Evolutionary conservation across 2,329 filamentous ascomycete genomes (phyloP).

Genomic region (Alternaria ventricosa): DNA sequence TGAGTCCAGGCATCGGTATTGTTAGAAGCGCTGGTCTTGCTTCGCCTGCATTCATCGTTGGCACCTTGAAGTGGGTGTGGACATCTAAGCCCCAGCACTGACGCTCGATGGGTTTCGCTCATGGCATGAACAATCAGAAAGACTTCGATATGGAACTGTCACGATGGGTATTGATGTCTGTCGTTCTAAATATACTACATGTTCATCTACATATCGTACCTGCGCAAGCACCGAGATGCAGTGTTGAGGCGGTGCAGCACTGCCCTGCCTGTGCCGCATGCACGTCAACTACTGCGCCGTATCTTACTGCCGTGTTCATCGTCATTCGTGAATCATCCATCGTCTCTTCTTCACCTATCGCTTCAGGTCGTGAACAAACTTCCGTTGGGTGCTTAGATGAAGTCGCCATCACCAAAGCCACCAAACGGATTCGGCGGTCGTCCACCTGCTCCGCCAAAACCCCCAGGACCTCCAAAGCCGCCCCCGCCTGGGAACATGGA

Average conservation of each 20-base stretch:
- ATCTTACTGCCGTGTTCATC: neutral
- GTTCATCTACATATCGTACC: neutral
- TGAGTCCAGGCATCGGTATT: neutral
- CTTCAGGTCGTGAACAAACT: neutral
- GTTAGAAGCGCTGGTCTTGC: neutral
- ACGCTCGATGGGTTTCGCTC: neutral
- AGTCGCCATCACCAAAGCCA: slow-evolving; percentile 66
- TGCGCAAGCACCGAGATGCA: neutral
- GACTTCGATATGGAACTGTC: neutral
- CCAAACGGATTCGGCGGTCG: slow-evolving; percentile 65
- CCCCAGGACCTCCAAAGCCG: slow-evolving; percentile 50
- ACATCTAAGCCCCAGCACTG: neutral
- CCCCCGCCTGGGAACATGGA: slow-evolving; percentile 51
- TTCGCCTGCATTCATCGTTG: neutral
- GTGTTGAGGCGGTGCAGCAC: neutral
- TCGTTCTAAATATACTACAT: neutral
- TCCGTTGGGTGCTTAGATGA: slow-evolving; percentile 50
- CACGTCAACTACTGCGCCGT: neutral
- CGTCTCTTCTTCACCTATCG: neutral
- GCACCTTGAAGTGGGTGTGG: neutral
- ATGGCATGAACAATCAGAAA: neutral
- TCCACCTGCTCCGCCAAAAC: slow-evolving; percentile 52
- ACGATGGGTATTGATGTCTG: neutral
- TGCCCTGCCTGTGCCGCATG: slow-evolving; percentile 3
- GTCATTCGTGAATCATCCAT: neutral